phyloP scores from a whole-genome alignment of 78 protist species.

The Emiliania huxleyi region DNA sequence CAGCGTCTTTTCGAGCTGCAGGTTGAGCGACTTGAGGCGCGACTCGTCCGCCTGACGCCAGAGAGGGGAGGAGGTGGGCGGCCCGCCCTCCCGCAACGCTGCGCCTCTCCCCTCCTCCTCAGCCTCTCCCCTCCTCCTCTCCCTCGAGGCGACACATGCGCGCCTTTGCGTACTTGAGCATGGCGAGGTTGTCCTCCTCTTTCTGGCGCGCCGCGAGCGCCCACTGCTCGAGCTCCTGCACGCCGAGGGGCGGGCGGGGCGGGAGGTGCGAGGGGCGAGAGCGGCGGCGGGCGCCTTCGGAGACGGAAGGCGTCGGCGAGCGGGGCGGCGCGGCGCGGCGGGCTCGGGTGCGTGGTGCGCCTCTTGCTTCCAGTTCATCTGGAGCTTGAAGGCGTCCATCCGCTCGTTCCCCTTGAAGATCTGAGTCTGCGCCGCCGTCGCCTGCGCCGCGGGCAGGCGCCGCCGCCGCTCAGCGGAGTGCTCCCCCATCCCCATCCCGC shows the following conservation, averaged over 20 bases:
- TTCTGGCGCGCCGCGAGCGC: conserved; percentile 67
- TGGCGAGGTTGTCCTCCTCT: conserved; percentile 61
- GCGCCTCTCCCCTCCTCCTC: too few relatives aligned
- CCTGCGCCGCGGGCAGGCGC: not conserved
- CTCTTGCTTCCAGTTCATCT: conserved; percentile 71
- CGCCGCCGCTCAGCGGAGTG: not conserved
- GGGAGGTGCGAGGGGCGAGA: too few relatives aligned
- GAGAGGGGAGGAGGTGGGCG: too few relatives aligned
- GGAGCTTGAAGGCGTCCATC: conserved; percentile 65
- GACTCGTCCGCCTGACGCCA: conserved; percentile 47
- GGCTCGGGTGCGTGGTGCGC: too few relatives aligned
- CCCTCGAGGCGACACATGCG: conserved; percentile 45
- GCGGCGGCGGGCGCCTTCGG: not conserved
- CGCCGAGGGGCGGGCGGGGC: too few relatives aligned
- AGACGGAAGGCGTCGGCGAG: not conserved
- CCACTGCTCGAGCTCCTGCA: conserved; percentile 75
- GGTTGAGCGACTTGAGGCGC: conserved; percentile 51
- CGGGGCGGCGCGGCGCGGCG: too few relatives aligned
- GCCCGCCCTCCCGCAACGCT: too few relatives aligned
- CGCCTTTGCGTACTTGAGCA: conserved; percentile 20
- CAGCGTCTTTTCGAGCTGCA: conserved; percentile 57
- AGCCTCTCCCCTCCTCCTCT: too few relatives aligned
- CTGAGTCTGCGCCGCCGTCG: conserved; percentile 42
- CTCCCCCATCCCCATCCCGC: too few relatives aligned
- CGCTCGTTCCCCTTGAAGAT: conserved; percentile 66